A percentile compares a stretch with the other conserved stretches of the same genome.
Evolutionary conservation across 306 rosid genomes (phyloP).

Genomic region (Vigna hirtella): DNA sequence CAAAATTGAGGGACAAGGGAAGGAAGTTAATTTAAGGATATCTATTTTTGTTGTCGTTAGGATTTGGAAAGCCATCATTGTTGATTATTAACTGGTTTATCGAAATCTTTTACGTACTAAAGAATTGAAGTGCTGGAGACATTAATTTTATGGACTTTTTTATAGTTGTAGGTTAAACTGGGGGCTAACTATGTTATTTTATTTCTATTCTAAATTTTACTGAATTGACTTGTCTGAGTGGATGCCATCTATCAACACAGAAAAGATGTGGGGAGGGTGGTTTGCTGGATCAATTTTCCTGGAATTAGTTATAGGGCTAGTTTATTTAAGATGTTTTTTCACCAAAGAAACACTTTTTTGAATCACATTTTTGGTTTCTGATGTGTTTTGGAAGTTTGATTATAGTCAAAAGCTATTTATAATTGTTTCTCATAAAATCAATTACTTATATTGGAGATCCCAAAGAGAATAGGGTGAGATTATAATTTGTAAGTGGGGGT

Average conservation of each 20-base stretch:
- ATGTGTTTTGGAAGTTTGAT: too few species aligned
- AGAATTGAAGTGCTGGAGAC: background rate
- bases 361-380: too few species aligned
- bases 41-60: background rate
- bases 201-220: background rate
- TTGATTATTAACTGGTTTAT: background rate
- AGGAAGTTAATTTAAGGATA: background rate
- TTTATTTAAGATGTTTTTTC: too few species aligned
- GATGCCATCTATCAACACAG: background rate
- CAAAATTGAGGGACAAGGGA: background rate
- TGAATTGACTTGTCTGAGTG: background rate
- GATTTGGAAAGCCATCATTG: background rate
- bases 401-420: too few species aligned
- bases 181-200: background rate
- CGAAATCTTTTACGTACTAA: background rate
- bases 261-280: constrained; percentile 12
- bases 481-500: too few species aligned
- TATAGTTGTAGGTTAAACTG: background rate
- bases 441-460: too few species aligned
- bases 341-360: too few species aligned
- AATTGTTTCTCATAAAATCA: too few species aligned
- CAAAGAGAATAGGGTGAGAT: too few species aligned
- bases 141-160: background rate
- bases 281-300: background rate
- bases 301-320: background rate